These are phyloP conservation scores for Colletotrichum aenigma DNA, from an alignment of 2,329 filamentous ascomycete species.

Conservation along the genomic window DNA sequence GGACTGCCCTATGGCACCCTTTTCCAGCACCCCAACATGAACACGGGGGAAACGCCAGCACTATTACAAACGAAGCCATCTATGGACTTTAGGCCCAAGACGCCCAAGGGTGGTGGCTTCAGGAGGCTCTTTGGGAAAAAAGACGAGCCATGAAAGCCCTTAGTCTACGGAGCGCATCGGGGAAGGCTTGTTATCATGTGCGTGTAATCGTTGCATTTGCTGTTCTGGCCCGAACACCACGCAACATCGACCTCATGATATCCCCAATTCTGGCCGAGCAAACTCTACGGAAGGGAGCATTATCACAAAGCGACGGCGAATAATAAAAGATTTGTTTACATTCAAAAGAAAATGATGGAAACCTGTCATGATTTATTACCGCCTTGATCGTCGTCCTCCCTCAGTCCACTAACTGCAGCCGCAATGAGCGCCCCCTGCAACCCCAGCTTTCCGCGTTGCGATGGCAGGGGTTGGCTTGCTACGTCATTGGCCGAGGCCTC, in stretches of 20 bases:
- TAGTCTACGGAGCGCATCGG: background rate
- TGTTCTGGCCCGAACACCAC: background rate
- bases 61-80: conserved; percentile 21
- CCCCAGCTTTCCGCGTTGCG: conserved; percentile 7
- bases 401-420: conserved; percentile 1
- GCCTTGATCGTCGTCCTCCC: background rate
- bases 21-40: conserved; percentile 21
- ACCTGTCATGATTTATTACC: background rate
- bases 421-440: background rate
- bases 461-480: conserved; percentile 17
- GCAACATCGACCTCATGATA: background rate
- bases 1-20: conserved; percentile 16
- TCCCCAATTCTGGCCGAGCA: background rate
- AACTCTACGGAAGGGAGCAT: background rate
- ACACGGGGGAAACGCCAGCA: conserved; percentile 21
- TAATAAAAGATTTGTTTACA: background rate
- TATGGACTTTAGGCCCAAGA: conserved; percentile 30
- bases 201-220: background rate
- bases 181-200: background rate
- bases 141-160: conserved; percentile 1
- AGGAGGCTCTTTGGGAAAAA: conserved; percentile 44
- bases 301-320: conserved; percentile 5
- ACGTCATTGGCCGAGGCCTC: conserved; percentile 13
- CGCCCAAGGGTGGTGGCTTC: conserved; percentile 40
- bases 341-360: background rate